Conservation (phyloP, 73 alveolate species). For the Symbiodinium pilosum region DNA sequence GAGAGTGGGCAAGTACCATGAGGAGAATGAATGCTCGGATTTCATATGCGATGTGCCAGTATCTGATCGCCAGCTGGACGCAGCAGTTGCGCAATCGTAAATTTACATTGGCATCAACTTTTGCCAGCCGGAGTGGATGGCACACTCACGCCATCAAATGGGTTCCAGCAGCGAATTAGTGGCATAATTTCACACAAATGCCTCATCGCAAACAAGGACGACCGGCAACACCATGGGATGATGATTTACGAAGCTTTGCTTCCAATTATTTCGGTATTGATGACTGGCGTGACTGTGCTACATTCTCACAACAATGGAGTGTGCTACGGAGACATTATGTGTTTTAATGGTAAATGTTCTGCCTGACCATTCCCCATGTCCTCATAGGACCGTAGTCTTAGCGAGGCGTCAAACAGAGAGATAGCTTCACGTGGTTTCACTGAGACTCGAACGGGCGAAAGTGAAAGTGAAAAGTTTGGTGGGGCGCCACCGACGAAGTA, state of each 20-base stretch:
- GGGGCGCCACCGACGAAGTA: no score
- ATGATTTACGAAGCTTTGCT: background rate
- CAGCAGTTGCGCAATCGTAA: background rate
- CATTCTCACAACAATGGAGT: background rate
- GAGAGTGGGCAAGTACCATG: background rate
- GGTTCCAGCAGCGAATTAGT: background rate
- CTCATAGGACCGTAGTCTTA: background rate
- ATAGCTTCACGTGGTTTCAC: no score
- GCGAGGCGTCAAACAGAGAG: no score
- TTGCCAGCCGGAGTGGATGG: background rate
- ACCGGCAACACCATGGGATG: background rate
- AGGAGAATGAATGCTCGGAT: background rate
- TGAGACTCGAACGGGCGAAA: no score
- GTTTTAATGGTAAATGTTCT: background rate
- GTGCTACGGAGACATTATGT: background rate
- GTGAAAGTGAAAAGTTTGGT: no score
- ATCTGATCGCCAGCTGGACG: background rate
- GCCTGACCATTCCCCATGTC: background rate
- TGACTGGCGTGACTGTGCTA: no score
- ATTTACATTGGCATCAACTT: background rate
- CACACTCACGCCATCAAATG: background rate
- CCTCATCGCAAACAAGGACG: background rate
- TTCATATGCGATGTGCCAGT: background rate
- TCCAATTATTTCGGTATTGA: no score
- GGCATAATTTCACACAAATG: background rate